phyloP scores from a whole-genome alignment of 2,329 filamentous ascomycete species.

The Graphium sp. region DNA sequence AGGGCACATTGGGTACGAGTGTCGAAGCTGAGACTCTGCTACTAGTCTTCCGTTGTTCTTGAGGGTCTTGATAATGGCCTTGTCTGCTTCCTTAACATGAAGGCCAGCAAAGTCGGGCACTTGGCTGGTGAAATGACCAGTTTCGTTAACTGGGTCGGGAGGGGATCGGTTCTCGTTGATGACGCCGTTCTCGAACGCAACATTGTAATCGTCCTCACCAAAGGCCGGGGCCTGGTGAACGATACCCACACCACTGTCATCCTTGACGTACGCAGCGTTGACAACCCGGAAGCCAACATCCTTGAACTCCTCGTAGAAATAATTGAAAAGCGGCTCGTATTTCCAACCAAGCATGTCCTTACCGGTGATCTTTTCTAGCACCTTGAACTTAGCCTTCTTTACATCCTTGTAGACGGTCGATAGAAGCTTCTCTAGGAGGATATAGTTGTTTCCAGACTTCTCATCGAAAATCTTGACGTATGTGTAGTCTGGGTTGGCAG shows the following conservation, averaged over 20 bases:
- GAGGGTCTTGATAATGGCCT: slow-evolving; percentile 11
- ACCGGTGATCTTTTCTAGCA: slow-evolving; percentile 49
- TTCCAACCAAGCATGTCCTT: slow-evolving; percentile 54
- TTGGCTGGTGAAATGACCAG: slow-evolving; percentile 11
- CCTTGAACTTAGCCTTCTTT: slow-evolving; percentile 61
- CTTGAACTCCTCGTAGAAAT: slow-evolving; percentile 56
- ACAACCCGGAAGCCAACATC: slow-evolving; percentile 52
- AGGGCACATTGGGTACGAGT: slow-evolving; percentile 11
- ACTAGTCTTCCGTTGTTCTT: slow-evolving; percentile 9
- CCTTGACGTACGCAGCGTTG: slow-evolving; percentile 54
- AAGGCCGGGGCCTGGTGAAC: slow-evolving; percentile 62
- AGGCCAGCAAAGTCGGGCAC: slow-evolving; percentile 10
- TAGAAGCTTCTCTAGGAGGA: slow-evolving; percentile 50
- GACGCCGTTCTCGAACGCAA: slow-evolving; percentile 46
- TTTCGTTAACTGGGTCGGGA: slow-evolving; percentile 54
- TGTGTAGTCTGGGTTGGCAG: slow-evolving; percentile 60
- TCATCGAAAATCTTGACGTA: slow-evolving; percentile 60
- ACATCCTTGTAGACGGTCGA: slow-evolving; percentile 59
- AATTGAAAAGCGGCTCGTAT: slow-evolving; percentile 56
- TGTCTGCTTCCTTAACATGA: slow-evolving; percentile 12
- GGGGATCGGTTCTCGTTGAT: slow-evolving; percentile 45
- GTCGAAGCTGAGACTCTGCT: slow-evolving; percentile 9
- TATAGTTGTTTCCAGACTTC: slow-evolving; percentile 47
- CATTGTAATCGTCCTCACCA: slow-evolving; percentile 62
- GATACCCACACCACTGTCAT: slow-evolving; percentile 57